Evolutionary conservation across 148 eudicot species (phyloP), one percentile per base, ranked within the genome.

Genomic region (Camellia japonica): DNA sequence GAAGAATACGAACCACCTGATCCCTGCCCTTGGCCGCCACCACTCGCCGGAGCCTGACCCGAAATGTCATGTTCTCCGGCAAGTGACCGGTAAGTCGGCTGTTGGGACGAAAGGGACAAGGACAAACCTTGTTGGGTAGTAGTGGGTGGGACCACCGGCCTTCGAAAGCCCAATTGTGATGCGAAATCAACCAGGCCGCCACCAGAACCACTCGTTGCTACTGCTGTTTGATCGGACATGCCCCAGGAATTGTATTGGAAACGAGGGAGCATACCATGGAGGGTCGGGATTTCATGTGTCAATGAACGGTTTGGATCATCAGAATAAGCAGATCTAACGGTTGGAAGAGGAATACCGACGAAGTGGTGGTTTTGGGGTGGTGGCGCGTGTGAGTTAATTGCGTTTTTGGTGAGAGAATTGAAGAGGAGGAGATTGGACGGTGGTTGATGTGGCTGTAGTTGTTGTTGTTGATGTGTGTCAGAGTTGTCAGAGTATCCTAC

Each of bases 61-160:
- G 69, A 0, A 84, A 75, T 47, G 71, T 79, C 19, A 83, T 77
- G 59, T 86, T 70, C 79, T 23, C 51, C 46, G 20, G 73, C 30
- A 51, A 78, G 71, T 61, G 86, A 70, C 73, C 79, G 78, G 74
- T 38, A 85, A 1, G 60, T 73, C 0, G 83, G 77, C 54, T 81
- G 84, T 46, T 84, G 95, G 0, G 93, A 87, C 5, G 93, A 87
- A 4, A 93, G 91, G 85, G 91, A 90, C 67, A 93, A 64, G 52
- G 97, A 93, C 42, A 91, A 64, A 2, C 94, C 93, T 68, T 83
- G 88, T 54, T 80, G 91, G 20, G 82, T 61, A 72, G 80, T 61
- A 75, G 84, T 41, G 20, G 81, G 76, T 42, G 52, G 62, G 55
- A 23, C 70, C 79, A 52, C 80, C 42, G 77, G 79, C 82, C 79